Base-by-base conservation (phyloP, 768 basidiomycete species). In the Xanthoconium stramineum region DNA sequence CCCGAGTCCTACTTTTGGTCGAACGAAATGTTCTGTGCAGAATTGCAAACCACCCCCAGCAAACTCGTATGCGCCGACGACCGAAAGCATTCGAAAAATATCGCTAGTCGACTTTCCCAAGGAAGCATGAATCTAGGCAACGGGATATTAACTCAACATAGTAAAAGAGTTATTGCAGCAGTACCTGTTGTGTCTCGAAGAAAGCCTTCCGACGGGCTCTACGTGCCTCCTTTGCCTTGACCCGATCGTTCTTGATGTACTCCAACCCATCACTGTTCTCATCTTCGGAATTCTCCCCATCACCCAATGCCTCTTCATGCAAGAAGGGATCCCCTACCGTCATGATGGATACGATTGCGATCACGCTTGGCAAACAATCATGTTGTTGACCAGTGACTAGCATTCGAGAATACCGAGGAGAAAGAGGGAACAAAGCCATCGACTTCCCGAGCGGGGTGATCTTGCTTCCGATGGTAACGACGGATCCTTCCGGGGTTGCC, bases 241-340 rank as follows among this genome's bases (percentile, higher is more conserved):
- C 61, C 29, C 74, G 74, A 51, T 80, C 77, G 58, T 72, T 80
- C 30, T 74, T 78, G 33, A 86, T 62, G 58, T 83, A 74, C 4
- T 72, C 62, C 2, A 81, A 45, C 35, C 72, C 79, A 14, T 72
- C 71, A 30, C 65, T 65, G 14, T 70, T 65, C 6, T 78, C 78
- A n/a, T 69, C 65, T 8, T 74, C 73, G 7, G 72, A 72, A 11
- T 74, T 66, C 10, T 78, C 79, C 5, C 76, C 76, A 1, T 74
- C 71, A 11, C 73, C 77, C 12, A 90, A 69, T 19, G 77, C 81
- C 52, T 91, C 88, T 67, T 94, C 94, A 52, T 89, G 85, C 43
- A 98, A 67, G 75, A 98, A 98, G 3, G 97, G 97, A 72, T 98
- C 94, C 2, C 97, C 97, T 14, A 97, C 94, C 4, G 92, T 91